Evolutionary conservation across 1,284 basidiomycete species (phyloP).

Genomic region (Sporisorium reilianum): DNA sequence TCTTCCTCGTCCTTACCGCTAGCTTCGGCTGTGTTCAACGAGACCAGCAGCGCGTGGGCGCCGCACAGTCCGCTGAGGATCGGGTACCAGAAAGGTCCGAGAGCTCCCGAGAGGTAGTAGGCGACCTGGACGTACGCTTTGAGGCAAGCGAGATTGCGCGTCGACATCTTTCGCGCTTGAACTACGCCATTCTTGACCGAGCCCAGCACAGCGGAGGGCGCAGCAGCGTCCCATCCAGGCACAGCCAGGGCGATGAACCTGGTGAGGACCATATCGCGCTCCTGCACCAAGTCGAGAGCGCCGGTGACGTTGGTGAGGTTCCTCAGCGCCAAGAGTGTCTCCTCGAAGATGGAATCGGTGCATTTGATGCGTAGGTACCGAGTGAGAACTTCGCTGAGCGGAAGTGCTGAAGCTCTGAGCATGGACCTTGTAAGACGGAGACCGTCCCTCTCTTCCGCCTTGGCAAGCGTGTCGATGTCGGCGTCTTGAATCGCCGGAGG

Average conservation of each 20-base stretch:
- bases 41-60: constrained; percentile 43
- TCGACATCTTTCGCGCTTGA: constrained; percentile 75
- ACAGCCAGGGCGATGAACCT: constrained; percentile 88
- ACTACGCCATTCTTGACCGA: constrained; percentile 9
- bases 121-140: constrained; percentile 84
- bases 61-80: constrained; percentile 76
- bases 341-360: constrained; percentile 86
- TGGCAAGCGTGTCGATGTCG: constrained; percentile 43
- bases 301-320: constrained; percentile 89
- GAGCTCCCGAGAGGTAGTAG: constrained; percentile 83
- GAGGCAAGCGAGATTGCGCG: constrained; percentile 89
- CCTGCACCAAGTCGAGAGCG: constrained; percentile 83
- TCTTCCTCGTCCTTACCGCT: not conserved
- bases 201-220: constrained; percentile 10
- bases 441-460: constrained; percentile 66
- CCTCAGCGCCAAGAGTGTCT: constrained; percentile 83
- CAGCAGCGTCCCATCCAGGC: constrained; percentile 35
- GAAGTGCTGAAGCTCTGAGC: constrained; percentile 88
- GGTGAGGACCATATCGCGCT: constrained; percentile 91
- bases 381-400: constrained; percentile 86
- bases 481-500: constrained; percentile 73
- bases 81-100: constrained; percentile 89
- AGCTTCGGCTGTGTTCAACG: constrained; percentile 10
- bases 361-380: constrained; percentile 90
- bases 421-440: constrained; percentile 79